Conservation (phyloP, 495 filamentous ascomycete species). For the Hyaloscypha variabilis region DNA sequence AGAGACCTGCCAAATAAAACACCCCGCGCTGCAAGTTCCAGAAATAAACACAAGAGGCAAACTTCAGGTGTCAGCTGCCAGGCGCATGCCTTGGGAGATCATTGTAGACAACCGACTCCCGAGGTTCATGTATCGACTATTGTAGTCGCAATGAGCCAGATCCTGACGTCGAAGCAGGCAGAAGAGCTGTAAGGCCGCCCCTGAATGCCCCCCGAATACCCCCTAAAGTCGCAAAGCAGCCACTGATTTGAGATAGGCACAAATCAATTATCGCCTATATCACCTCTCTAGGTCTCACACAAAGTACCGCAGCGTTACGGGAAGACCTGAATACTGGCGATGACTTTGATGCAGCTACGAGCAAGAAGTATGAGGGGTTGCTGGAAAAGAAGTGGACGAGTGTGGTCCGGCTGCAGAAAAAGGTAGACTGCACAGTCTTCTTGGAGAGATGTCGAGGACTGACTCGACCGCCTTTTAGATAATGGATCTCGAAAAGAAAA, state of each 20-base stretch:
- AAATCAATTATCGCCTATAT: conserved; percentile 91
- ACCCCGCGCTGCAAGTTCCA: conserved; percentile 6
- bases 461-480: conserved; percentile 60
- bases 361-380: conserved; percentile 87
- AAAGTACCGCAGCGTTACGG: conserved; percentile 67
- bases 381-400: conserved; percentile 98
- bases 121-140: conserved; percentile 29
- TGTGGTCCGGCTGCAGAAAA: conserved; percentile 87
- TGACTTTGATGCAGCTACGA: conserved; percentile 72
- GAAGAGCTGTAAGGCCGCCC: conserved; percentile 87
- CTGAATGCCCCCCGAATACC: too few relatives aligned
- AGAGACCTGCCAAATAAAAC: not conserved
- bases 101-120: not conserved
- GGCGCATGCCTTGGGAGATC: conserved; percentile 21
- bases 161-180: conserved; percentile 79
- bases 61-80: not conserved
- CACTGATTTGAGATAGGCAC: conserved; percentile 57
- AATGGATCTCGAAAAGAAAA: conserved; percentile 86
- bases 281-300: conserved; percentile 66
- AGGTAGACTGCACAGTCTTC: conserved; percentile 52
- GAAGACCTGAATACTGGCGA: conserved; percentile 66
- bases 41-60: conserved; percentile 17
- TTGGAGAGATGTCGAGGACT: conserved; percentile 17
- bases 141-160: conserved; percentile 64
- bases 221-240: not conserved